These are phyloP conservation scores for Colletotrichum kahawae DNA, from an alignment of 2,329 filamentous ascomycete species.

Conservation along the genomic window DNA sequence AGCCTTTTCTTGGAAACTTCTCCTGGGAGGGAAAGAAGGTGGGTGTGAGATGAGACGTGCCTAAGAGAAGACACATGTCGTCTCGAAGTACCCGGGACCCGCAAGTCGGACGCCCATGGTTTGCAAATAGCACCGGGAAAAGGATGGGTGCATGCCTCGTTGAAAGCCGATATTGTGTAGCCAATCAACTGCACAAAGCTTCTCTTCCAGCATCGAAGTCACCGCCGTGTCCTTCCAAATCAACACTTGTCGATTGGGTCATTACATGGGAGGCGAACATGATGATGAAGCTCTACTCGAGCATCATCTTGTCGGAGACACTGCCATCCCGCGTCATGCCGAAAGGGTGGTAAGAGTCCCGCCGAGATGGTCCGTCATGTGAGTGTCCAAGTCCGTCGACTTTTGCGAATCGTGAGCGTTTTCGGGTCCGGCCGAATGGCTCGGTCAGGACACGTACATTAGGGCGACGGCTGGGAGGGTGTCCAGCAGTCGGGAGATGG, in stretches of 20 bases:
- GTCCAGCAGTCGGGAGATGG: background rate
- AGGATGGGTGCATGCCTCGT: background rate
- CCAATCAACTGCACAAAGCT: background rate
- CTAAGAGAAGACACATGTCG: background rate
- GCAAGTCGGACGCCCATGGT: background rate
- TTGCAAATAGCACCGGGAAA: background rate
- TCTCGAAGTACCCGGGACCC: background rate
- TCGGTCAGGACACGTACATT: background rate
- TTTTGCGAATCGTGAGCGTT: background rate
- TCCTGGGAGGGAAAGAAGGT: background rate
- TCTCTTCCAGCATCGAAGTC: background rate
- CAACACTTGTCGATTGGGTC: background rate
- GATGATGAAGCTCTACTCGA: background rate
- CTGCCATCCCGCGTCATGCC: background rate
- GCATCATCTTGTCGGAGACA: background rate
- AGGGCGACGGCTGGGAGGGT: background rate
- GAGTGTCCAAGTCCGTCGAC: background rate
- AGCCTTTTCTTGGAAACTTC: background rate
- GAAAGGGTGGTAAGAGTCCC: constrained; percentile 7
- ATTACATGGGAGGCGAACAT: background rate
- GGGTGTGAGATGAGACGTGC: background rate
- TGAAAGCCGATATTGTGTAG: background rate
- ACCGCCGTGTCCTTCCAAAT: background rate
- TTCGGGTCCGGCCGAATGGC: constrained; percentile 8
- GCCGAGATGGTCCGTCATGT: constrained; percentile 9